Evolutionary conservation across 371 early-diverging fungal genomes (phyloP).

Genomic region (Capillidium heterosporum): DNA sequence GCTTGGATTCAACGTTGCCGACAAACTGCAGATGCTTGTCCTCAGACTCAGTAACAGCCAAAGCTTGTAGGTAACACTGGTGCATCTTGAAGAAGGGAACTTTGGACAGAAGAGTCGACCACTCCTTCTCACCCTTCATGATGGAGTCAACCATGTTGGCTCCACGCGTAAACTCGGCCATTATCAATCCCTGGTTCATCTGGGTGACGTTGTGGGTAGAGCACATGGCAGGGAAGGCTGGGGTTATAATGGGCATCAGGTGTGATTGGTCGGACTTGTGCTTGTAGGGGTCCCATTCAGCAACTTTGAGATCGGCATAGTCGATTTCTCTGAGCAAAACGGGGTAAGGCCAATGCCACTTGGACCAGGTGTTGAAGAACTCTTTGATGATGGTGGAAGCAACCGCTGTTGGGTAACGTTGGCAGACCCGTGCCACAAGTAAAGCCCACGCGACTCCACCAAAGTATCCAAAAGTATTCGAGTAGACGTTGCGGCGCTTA

Average conservation of each 20-base stretch:
- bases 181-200: conserved; percentile 74
- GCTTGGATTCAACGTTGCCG: conserved; percentile 85
- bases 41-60: conserved; percentile 48
- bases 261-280: conserved; percentile 81
- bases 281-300: conserved; percentile 94
- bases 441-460: conserved; percentile 99
- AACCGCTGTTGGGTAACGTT: conserved; percentile 90
- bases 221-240: conserved; percentile 99
- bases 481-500: conserved; percentile 81
- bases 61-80: conserved; percentile 81
- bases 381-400: conserved; percentile 70
- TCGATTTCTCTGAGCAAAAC: conserved; percentile 84
- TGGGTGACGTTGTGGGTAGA: conserved; percentile 96
- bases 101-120: conserved; percentile 68
- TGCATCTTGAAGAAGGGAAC: conserved; percentile 84
- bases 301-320: conserved; percentile 73
- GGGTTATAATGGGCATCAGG: conserved; percentile 99
- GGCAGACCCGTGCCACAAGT: conserved; percentile 93
- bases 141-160: conserved; percentile 49
- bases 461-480: conserved; percentile 96
- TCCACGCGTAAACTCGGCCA: conserved; percentile 63
- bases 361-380: conserved; percentile 77
- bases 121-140: conserved; percentile 39
- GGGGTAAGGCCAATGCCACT: conserved; percentile 98
- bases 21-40: conserved; percentile 62